A percentile compares a stretch with the other conserved stretches of the same genome.
Evolutionary conservation across 441 rosid genomes (phyloP).

Genomic region (Raphanus hybrid): DNA sequence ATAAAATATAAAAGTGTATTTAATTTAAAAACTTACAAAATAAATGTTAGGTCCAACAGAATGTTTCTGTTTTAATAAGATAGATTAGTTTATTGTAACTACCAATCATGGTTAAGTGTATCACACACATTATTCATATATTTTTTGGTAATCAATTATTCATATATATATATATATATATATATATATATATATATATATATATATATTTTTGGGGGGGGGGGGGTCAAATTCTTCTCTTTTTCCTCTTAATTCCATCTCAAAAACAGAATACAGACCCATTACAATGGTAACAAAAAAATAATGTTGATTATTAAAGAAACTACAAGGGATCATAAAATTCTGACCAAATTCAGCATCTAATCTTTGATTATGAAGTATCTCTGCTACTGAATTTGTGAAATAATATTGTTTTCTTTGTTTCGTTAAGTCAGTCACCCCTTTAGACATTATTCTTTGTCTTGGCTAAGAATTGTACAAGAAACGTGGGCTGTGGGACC

Average conservation of each 20-base stretch:
- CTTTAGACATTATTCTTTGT: neutral
- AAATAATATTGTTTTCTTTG: neutral
- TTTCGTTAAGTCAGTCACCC: too few relatives aligned
- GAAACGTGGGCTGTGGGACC: conserved; percentile 7
- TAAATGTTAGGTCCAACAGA: too few relatives aligned
- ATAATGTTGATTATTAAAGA: neutral
- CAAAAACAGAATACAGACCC: neutral
- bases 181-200: too few relatives aligned
- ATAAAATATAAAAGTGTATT: too few relatives aligned
- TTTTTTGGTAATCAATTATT: too few relatives aligned
- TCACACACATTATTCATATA: conserved; percentile 16
- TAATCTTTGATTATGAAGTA: neutral
- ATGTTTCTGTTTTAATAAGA: too few relatives aligned
- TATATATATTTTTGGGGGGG: too few relatives aligned
- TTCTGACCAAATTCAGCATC: neutral
- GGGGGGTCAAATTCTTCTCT: too few relatives aligned
- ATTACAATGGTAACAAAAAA: neutral
- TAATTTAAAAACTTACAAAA: too few relatives aligned
- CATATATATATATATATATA: too few relatives aligned
- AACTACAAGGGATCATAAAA: neutral
- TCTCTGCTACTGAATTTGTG: neutral
- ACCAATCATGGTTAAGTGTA: conserved; percentile 41
- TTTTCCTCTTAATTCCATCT: neutral
- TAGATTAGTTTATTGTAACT: conserved; percentile 21
- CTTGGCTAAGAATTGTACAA: conserved; percentile 1